Conservation (phyloP, 2,329 filamentous ascomycete genomes). For the Diaporthe helianthi region DNA sequence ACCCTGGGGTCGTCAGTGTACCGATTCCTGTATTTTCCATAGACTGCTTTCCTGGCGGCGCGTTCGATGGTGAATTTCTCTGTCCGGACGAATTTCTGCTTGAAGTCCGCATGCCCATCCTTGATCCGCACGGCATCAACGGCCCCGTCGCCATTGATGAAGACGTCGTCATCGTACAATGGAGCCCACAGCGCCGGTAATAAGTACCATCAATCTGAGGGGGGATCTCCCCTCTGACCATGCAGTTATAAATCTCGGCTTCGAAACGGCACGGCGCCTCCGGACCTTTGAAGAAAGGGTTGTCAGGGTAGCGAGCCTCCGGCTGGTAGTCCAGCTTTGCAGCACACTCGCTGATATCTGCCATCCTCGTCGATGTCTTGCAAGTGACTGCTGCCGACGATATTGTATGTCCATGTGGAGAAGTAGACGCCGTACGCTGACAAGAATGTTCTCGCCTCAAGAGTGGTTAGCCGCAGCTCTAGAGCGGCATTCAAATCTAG, state of each 20-base stretch:
- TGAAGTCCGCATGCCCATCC: slow-evolving; percentile 29
- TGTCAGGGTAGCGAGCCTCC: slow-evolving; percentile 22
- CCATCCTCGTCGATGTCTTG: background rate
- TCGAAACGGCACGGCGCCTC: slow-evolving; percentile 27
- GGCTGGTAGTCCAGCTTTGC: slow-evolving; percentile 25
- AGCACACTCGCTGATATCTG: slow-evolving; percentile 19
- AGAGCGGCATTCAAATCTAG: background rate
- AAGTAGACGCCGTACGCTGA: background rate
- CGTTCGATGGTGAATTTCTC: slow-evolving; percentile 26
- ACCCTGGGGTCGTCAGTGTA: slow-evolving; percentile 28
- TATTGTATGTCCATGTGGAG: background rate
- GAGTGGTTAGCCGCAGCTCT: background rate
- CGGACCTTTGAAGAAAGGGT: slow-evolving; percentile 24
- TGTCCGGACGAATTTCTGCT: slow-evolving; percentile 29
- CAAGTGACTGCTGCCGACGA: no score
- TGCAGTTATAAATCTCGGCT: slow-evolving; percentile 26
- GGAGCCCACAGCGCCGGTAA: slow-evolving; percentile 21
- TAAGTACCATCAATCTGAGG: slow-evolving; percentile 28
- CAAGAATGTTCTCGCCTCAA: background rate
- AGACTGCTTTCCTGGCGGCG: slow-evolving; percentile 10
- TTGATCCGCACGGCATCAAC: slow-evolving; percentile 30
- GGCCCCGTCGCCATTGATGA: slow-evolving; percentile 26
- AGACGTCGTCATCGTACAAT: slow-evolving; percentile 23
- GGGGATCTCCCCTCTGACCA: slow-evolving; percentile 24
- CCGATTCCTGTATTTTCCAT: slow-evolving; percentile 25